Percentiles rank a stretch among this genome's conserved stretches.
phyloP scores from a whole-genome alignment of 192 early-diverging fungal species.

The Mortierella hygrophila region DNA sequence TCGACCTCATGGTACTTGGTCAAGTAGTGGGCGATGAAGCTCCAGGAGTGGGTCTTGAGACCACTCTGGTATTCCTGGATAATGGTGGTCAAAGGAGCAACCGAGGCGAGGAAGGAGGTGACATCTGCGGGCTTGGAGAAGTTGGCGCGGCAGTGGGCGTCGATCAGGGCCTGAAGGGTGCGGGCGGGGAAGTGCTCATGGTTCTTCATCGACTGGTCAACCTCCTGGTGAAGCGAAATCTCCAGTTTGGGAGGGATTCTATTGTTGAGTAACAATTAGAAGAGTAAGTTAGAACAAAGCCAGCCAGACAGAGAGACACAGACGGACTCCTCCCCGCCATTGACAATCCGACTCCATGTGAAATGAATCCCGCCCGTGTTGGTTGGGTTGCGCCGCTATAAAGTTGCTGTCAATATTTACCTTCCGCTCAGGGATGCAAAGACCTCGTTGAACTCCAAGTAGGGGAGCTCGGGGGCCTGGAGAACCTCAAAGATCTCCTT shows the following conservation, averaged over 20 bases:
- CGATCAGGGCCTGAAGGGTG: constrained; percentile 74
- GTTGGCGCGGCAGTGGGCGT: constrained; percentile 60
- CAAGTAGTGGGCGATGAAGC: constrained; percentile 80
- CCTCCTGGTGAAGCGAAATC: constrained; percentile 64
- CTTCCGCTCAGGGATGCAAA: constrained; percentile 86
- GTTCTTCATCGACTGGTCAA: constrained; percentile 53
- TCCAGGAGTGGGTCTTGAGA: constrained; percentile 79
- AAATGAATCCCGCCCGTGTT: background rate
- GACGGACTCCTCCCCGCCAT: background rate
- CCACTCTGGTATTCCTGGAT: constrained; percentile 81
- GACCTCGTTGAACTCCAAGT: constrained; percentile 83
- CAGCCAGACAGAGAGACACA: background rate
- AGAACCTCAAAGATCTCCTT: constrained; percentile 83
- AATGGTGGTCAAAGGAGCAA: constrained; percentile 77
- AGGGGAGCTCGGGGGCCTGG: constrained; percentile 85
- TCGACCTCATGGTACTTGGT: constrained; percentile 91
- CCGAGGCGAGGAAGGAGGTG: constrained; percentile 67
- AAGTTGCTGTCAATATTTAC: constrained; percentile 19
- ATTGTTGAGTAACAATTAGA: background rate
- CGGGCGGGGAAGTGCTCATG: constrained; percentile 78
- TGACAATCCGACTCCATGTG: background rate
- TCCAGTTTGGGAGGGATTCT: constrained; percentile 84
- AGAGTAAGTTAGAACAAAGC: background rate
- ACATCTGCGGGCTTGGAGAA: constrained; percentile 74
- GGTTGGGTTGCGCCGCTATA: background rate